phyloP scores from a whole-genome alignment of 192 early-diverging fungal genomes.

The Coemansia sp. region DNA sequence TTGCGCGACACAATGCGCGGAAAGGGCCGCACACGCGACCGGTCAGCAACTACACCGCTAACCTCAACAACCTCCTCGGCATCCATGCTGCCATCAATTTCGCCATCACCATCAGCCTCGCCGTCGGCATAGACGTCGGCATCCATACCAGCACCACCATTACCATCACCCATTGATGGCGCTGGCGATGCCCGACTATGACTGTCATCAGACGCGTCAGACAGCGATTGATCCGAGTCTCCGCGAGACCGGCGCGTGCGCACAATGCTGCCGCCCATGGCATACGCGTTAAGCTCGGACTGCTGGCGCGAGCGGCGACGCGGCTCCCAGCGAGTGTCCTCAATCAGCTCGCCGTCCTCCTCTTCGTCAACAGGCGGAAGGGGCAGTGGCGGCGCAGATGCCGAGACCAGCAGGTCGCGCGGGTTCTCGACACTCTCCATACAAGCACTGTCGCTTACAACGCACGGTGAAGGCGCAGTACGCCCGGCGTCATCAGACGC shows the following conservation, averaged over 20 bases:
- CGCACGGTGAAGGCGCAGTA: background rate
- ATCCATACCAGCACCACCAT: background rate
- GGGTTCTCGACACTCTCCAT: background rate
- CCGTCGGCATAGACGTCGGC: constrained; percentile 7
- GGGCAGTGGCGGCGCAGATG: background rate
- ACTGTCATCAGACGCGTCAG: background rate
- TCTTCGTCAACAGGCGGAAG: constrained; percentile 15
- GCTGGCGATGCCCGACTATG: background rate
- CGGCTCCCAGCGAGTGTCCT: constrained; percentile 38
- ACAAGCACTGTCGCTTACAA: background rate
- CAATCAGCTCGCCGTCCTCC: constrained; percentile 51
- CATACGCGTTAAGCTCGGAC: constrained; percentile 36
- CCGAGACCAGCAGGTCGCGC: background rate
- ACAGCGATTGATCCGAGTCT: background rate
- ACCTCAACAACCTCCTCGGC: constrained; percentile 49
- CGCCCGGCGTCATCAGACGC: background rate
- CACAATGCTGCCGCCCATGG: constrained; percentile 51
- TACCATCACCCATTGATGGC: background rate
- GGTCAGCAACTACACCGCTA: constrained; percentile 32
- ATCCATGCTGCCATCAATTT: constrained; percentile 8
- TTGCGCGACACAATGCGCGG: constrained; percentile 47
- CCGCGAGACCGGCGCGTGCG: constrained; percentile 35
- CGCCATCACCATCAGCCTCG: constrained; percentile 1
- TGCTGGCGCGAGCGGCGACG: constrained; percentile 22
- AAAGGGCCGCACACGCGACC: background rate